Evolutionary conservation across 352 stramenopile species (phyloP), one percentile per base, ranked within the genome.

Genomic region (Globisporangium irregulare): DNA sequence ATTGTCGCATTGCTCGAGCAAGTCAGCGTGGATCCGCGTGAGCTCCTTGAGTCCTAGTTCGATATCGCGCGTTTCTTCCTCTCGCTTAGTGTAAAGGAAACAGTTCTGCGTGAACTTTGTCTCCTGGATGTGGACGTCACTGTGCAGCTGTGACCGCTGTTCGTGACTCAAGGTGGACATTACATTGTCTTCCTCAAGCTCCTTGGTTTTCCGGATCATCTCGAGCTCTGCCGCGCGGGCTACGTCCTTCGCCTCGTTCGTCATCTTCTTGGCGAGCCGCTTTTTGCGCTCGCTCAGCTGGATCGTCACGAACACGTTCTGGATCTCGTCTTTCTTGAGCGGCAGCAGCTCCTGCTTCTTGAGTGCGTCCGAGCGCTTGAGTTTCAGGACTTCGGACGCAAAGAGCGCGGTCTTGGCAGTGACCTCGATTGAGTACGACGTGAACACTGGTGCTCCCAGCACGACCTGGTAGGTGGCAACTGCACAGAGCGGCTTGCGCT

Each of bases 211-310:
- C 7, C 68, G 62, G 3, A 91, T 66, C 67, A 92, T 75, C 38
- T 86, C 79, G 25, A 90, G 64, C 56, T 91, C 82, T 0, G 78
- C 79, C 3, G 68, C 63, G 1, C 80, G 75, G 12, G 78, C 77
- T 25, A 69, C 56, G 53, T 90, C 80, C 58, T 87, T 82, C 0
- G 77, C 78, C 1, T 82, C 75, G 20, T 74, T 80, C 18, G 80
- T 78, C 68, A 90, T 80, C 60, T 74, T 71, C 4, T 68, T 60
- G 0, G 81, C 78, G 15, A 90, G 67, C 3, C 84, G 68, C 69
- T 91, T 85, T 64, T 93, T 91, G 25, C 84, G 74, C 57, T 91
- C 77, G 36, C 80, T 89, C 29, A 94, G 69, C 57, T 91, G 77
- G 8, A 92, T 86, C 4, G 81, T 92, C 20, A 88, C 67, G 46